Evolutionary conservation across 129 eudicot genomes (phyloP).

Genomic region (Kitagawia praeruptora): DNA sequence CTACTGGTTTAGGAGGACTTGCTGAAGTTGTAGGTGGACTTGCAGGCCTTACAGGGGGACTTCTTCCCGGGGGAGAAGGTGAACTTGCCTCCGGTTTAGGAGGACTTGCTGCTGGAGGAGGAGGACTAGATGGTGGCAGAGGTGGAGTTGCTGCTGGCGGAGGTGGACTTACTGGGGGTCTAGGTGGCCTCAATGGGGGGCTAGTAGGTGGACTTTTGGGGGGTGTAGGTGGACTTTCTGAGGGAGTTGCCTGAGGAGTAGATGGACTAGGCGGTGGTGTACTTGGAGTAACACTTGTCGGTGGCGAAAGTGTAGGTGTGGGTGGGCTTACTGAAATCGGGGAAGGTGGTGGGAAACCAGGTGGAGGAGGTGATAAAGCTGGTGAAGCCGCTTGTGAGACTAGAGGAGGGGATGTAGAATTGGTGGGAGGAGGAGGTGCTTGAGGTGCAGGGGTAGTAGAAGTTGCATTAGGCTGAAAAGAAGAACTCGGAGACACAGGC

Average conservation of each 20-base stretch:
- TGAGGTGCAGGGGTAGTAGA: constrained; percentile 10
- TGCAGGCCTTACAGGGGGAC: constrained; percentile 9
- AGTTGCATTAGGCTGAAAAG: constrained; percentile 16
- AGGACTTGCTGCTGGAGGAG: constrained; percentile 8
- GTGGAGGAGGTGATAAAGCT: constrained; percentile 26
- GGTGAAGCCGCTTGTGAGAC: constrained; percentile 19
- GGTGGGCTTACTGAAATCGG: constrained; percentile 3
- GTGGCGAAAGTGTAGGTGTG: constrained; percentile 11
- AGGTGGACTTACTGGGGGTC: constrained; percentile 30
- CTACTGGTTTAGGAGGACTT: constrained; percentile 14
- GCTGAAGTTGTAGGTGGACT: constrained; percentile 24
- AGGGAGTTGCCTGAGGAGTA: constrained; percentile 15
- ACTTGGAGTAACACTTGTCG: constrained; percentile 8
- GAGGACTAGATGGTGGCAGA: neutral
- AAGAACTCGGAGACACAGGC: neutral
- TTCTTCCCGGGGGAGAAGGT: constrained; percentile 25
- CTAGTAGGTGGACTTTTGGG: constrained; percentile 7
- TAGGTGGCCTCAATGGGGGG: constrained; percentile 16
- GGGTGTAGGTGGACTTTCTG: constrained; percentile 8
- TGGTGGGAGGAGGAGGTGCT: constrained; percentile 2
- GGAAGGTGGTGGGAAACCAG: constrained; percentile 22
- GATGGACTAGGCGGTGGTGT: constrained; percentile 22
- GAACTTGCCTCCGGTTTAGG: constrained; percentile 27
- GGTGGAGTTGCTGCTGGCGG: constrained; percentile 16
- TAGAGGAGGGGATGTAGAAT: constrained; percentile 24